Evolutionary conservation across 2,329 filamentous ascomycete genomes (phyloP), one percentile per base, ranked within the genome.

Genomic region (Claviceps pusilla): DNA sequence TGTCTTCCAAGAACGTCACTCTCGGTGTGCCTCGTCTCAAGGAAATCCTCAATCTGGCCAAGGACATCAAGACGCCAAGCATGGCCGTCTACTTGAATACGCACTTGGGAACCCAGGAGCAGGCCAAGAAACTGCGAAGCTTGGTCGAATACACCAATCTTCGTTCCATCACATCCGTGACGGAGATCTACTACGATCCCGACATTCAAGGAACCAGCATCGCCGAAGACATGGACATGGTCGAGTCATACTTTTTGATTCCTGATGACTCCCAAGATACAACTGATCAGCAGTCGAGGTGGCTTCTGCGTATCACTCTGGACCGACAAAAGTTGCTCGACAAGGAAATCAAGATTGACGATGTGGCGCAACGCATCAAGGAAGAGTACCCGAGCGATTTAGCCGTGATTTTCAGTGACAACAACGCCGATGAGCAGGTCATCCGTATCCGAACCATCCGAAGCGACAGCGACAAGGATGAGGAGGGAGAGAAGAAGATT

Each of bases 1-100:
- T 98, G 57, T 95, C 94, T 42, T 95, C 91, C 29, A 98, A 98
- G 84, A 98, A 98, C 77, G 91, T 98, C 54, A 98, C 93, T 0
- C 84, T 98, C 50, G 93, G 93, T 89, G 93, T 98, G 47, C 93
- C 93, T 47, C 91, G 93, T 83, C 81, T 98, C 51, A 98, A 98
- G 79, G 93, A 98, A 74, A 98, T 98, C 82, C 78, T 98, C 55
- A 98, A 98, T 69, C 83, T 98, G 56, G 93, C 94, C 0, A 90
- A 86, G 62, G 94, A 97, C 71, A 96, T 98, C 76, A 98, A 97
- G 77, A 98, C 93, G 0, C 93, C 93, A 2, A 90, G 89, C 52
- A 97, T 98, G 91, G 84, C 87, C 57, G 89, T 98, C 41, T 95
- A 89, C 65, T 80, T 95, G 61, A 76, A 84, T 52, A 76, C 78